Base-by-base conservation (phyloP, 495 filamentous ascomycete species). In the Xylaria acuta region DNA sequence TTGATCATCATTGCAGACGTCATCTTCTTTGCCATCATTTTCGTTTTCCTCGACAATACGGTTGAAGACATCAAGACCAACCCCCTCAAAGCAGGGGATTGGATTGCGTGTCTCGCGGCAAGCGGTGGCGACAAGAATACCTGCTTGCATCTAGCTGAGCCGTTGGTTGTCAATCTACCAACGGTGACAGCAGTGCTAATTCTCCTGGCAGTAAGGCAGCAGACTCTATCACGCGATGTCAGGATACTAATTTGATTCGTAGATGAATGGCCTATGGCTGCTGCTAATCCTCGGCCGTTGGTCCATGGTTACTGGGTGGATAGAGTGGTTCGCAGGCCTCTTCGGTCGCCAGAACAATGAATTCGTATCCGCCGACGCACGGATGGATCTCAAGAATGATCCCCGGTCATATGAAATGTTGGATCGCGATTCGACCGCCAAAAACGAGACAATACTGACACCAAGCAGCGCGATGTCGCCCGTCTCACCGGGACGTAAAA, bases 21-120 rank as follows among this genome's bases (percentile, higher is more conserved):
- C 58, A 89, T 98, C 73, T 95, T 97, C 85, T 95, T 98, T 78
- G 90, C 94, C 11, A 87, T 97, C 25, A 87, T 97, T 69, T 98
- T 98, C 80, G 89, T 98, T 70, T 90, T 92, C 76, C 86, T 97
- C 74, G 92, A 99, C 80, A 88, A 87, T 56, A 88, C 91, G 7
- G 84, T 92, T 11, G 79, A 87, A 60, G 78, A 86, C 40, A 88
- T 89, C 4, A 79, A 82, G 18, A 77, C 84, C 30, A 85, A 94
- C 78, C 71, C 86, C 0, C 73, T 73, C 1, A 86, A 89, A 58
- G 88, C 90, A 5, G 20, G 75, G 7, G 66, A 74, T 4, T 98
- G 94, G 93, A 77, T 96, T 2, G n/a, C 74, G 0, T 98, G 96
- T 76, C 84, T 98, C 45, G 79, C 87, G 6, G 20, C 76, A 3